Evolutionary conservation across 768 basidiomycete genomes (phyloP), one percentile per base, ranked within the genome.

Genomic region (Filobasidium wieringae): DNA sequence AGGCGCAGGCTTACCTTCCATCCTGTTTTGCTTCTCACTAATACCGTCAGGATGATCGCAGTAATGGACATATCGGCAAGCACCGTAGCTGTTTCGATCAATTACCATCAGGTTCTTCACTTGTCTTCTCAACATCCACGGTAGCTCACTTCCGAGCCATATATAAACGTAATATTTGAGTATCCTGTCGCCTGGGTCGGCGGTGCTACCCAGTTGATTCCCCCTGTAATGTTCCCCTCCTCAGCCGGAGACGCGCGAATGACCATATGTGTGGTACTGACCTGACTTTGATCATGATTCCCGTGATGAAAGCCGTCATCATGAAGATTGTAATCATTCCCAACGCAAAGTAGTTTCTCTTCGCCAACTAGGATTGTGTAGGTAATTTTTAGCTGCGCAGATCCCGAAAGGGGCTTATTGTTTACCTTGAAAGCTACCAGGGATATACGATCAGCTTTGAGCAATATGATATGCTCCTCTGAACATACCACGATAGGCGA

Each of bases 61-160:
- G 56, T 57, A 22, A 57, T 57, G 15, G 29, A 51, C 14, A 43
- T 45, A 51, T 57, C 56, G 33, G 47, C 49, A 5, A 45, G 6
- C 14, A 57, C 22, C 19, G 50, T 57, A 4, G 43, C 43, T 47
- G 43, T 22, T n/a, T n/a, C 11, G 37, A 17, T 40, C 17, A 11
- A 3, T 15, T 11, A 4, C 3, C 37, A 4, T 40, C 37, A 40
- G 4, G 3, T 47, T 14, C 14, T 19, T 24, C 7, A 14, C n/a
- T n/a, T n/a, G n/a, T n/a, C n/a, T n/a, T n/a, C n/a, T n/a, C n/a
- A n/a, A n/a, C n/a, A n/a, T n/a, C 2, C 4, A 47, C 43, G 43
- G 36, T 37, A 37, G 36, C 36, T 37, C n/a, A 47, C 43, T 27
- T 47, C 43, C 43, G 14, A 47, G 43, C 43, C 43, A 47, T 19